Evolutionary conservation across 805 yeast genomes (phyloP), one percentile per base, ranked within the genome.

Genomic region (Pichia manshurica): DNA sequence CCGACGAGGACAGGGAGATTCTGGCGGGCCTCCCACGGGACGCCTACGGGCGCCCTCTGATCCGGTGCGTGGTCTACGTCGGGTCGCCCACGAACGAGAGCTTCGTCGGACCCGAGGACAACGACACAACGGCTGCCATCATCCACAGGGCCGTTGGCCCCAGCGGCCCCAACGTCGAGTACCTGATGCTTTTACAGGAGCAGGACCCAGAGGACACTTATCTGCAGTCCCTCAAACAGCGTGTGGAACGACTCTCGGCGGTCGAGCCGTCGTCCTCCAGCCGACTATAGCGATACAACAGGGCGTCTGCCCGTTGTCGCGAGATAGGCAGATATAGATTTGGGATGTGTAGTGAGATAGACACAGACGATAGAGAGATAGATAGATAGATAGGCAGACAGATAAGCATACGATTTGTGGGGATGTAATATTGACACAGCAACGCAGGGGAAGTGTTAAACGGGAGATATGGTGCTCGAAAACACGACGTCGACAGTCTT

Each of bases 41-140:
- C 53, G 55, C 43, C 12, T 38, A 50, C 0, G 77, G 77, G 6
- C 69, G 69, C 44, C 69, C 64, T 31, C 56, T 67, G 25, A 73
- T 84, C 45, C 68, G 67, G 10, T 81, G 93, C 21, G 66, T 70
- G 22, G 87, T 87, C 0, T 90, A 90, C 62, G 86, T 90, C 19
- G 97, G 96, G 3, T 84, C 91, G 0, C 75, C 81, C 1, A 83
- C 78, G 13, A 90, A 89, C 58, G 82, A 72, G 45, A 87, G 96
- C 3, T 91, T 89, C 58, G 72, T 87, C 3, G 97, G 97, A 0
- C 95, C 96, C 0, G 95, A 89, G 60, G 59, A 61, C 3, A 68
- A 83, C 0, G 62, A 63, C 5, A 65, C 62, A 0, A 81, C 96
- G 0, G 95, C 95, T 0, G 54, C 56, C 17, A 71, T 77, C 7